Evolutionary conservation across 179 eudicot genomes (phyloP).

Genomic region (Silene coronaria): DNA sequence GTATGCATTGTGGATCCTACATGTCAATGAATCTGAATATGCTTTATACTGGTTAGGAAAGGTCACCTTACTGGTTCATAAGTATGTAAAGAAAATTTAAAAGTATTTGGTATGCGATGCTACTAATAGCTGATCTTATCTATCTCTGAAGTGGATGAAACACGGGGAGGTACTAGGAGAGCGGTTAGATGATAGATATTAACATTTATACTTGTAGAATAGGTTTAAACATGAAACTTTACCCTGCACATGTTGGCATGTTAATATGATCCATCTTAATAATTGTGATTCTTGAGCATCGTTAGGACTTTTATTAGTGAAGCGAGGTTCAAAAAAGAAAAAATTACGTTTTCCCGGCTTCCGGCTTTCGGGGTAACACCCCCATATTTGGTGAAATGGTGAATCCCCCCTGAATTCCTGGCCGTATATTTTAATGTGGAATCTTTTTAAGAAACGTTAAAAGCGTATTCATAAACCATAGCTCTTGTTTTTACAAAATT

Average conservation of each 20-base stretch:
- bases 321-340: too few relatives aligned
- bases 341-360: too few relatives aligned
- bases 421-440: neutral
- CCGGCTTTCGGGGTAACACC: too few relatives aligned
- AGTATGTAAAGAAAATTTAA: too few relatives aligned
- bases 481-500: neutral
- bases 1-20: too few relatives aligned
- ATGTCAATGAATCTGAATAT: too few relatives aligned
- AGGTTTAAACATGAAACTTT: neutral
- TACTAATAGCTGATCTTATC: neutral
- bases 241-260: neutral
- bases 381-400: neutral
- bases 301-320: too few relatives aligned
- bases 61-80: too few relatives aligned
- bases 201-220: neutral
- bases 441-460: neutral
- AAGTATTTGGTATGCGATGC: too few relatives aligned
- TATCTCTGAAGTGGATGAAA: neutral
- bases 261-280: neutral
- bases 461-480: too few relatives aligned
- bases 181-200: neutral
- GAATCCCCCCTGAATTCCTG: neutral
- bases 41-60: too few relatives aligned
- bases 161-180: too few relatives aligned
- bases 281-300: neutral